These are phyloP conservation scores for Lignosus rhinocerotis DNA, from an alignment of 1,284 basidiomycete genomes.

Conservation along the genomic window DNA sequence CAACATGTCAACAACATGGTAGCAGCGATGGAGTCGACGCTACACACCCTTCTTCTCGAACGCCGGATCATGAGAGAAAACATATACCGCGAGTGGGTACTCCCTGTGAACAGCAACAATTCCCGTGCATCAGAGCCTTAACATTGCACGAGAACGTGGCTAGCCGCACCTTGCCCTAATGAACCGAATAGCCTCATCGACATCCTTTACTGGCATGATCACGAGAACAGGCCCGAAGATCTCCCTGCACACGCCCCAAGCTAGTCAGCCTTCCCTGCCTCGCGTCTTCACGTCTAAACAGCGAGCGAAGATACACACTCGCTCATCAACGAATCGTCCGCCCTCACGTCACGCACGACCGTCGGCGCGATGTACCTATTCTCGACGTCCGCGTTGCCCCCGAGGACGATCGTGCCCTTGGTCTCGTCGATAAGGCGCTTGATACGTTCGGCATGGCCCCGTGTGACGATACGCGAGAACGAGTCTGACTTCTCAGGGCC, in stretches of 20 bases:
- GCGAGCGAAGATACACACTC: slow-evolving; percentile 45
- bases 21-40: not conserved
- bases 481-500: slow-evolving; percentile 47
- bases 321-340: slow-evolving; percentile 72
- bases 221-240: slow-evolving; percentile 55
- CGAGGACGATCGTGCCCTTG: slow-evolving; percentile 70
- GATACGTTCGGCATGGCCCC: slow-evolving; percentile 61
- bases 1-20: not conserved
- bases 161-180: slow-evolving; percentile 60
- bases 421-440: slow-evolving; percentile 64
- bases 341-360: slow-evolving; percentile 60
- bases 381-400: slow-evolving; percentile 65
- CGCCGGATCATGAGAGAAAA: slow-evolving; percentile 63
- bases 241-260: slow-evolving; percentile 27
- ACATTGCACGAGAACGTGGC: not conserved
- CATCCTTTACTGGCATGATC: slow-evolving; percentile 69
- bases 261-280: not conserved
- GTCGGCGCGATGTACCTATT: slow-evolving; percentile 69
- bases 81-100: slow-evolving; percentile 76
- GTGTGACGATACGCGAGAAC: slow-evolving; percentile 51
- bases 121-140: slow-evolving; percentile 1
- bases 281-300: not conserved
- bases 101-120: slow-evolving; percentile 35
- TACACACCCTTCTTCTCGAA: slow-evolving; percentile 63
- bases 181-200: slow-evolving; percentile 74